Conservation (phyloP, 805 yeast species). For the Metschnikowia cerradonensis region DNA sequence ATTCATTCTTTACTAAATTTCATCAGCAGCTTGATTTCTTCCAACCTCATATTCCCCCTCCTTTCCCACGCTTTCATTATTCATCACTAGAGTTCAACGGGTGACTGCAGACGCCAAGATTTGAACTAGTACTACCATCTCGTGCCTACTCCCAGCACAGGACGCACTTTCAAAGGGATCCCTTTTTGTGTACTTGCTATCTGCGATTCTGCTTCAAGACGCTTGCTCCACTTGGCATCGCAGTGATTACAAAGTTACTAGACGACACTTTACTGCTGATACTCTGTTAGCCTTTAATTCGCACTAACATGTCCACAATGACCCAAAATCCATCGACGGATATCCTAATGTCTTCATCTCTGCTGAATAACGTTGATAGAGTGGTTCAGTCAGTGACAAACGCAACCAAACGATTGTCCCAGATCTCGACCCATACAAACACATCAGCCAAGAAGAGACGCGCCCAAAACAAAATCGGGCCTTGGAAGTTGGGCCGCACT, state of each 20-base stretch:
- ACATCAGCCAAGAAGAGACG: constrained; percentile 41
- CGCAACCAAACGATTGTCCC: constrained; percentile 49
- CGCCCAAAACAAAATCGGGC: constrained; percentile 69
- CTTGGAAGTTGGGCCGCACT: constrained; percentile 95
- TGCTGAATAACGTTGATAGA: constrained; percentile 29
- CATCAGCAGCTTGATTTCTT: constrained; percentile 2
- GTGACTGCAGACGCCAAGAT: background rate
- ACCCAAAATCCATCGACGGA: constrained; percentile 13
- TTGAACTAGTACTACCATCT: background rate
- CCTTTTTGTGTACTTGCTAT: background rate
- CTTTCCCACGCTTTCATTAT: background rate
- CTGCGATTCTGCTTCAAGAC: background rate
- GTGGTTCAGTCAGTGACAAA: constrained; percentile 44
- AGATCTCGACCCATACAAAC: constrained; percentile 42
- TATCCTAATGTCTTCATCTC: constrained; percentile 12
- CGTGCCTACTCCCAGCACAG: background rate
- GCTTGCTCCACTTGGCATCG: background rate
- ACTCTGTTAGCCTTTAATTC: background rate
- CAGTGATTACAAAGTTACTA: background rate
- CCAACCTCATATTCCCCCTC: background rate
- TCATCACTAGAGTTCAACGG: background rate
- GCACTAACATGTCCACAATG: constrained; percentile 14
- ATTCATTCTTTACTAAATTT: constrained; percentile 2
- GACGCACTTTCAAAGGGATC: background rate
- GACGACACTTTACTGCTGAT: background rate